These are phyloP conservation scores for Aspergillus kassunensis DNA, from an alignment of 495 filamentous ascomycete species.

Conservation along the genomic window DNA sequence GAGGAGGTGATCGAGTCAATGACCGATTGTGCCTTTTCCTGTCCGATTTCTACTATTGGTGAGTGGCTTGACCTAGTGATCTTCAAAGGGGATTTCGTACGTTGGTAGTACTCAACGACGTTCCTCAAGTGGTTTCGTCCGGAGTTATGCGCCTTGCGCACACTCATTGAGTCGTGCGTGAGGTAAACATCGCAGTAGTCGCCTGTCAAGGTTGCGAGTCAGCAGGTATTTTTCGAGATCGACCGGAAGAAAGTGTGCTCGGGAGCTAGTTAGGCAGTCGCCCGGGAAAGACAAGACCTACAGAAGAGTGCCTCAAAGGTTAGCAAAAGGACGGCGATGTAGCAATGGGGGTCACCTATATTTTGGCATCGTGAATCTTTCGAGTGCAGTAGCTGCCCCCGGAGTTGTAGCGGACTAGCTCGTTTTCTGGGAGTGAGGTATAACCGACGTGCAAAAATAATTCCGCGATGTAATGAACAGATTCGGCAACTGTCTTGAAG, in stretches of 20 bases:
- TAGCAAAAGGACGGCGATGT: slow-evolving; percentile 33
- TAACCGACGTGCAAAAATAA: neutral
- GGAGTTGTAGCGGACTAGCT: slow-evolving; percentile 20
- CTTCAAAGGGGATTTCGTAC: slow-evolving; percentile 51
- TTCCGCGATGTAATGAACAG: neutral
- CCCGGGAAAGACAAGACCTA: slow-evolving; percentile 38
- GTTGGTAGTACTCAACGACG: slow-evolving; percentile 97
- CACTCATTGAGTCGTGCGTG: slow-evolving; percentile 99
- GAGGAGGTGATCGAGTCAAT: slow-evolving; percentile 96
- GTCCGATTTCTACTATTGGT: slow-evolving; percentile 72
- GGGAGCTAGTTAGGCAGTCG: neutral
- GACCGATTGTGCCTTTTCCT: slow-evolving; percentile 96
- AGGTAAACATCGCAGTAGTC: slow-evolving; percentile 99
- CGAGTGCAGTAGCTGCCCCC: slow-evolving; percentile 17
- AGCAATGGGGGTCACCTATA: slow-evolving; percentile 53
- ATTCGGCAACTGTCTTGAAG: neutral
- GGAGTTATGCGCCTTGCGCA: slow-evolving; percentile 96
- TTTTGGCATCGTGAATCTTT: slow-evolving; percentile 64
- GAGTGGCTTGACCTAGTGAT: neutral
- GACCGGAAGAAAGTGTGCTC: neutral
- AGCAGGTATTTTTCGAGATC: slow-evolving; percentile 11
- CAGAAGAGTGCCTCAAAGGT: slow-evolving; percentile 62
- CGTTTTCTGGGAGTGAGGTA: slow-evolving; percentile 11
- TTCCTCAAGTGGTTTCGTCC: slow-evolving; percentile 96
- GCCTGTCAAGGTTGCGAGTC: slow-evolving; percentile 49